These are phyloP conservation scores for Triglochin maritima DNA, from an alignment of 106 monocot species.

Conservation along the genomic window DNA sequence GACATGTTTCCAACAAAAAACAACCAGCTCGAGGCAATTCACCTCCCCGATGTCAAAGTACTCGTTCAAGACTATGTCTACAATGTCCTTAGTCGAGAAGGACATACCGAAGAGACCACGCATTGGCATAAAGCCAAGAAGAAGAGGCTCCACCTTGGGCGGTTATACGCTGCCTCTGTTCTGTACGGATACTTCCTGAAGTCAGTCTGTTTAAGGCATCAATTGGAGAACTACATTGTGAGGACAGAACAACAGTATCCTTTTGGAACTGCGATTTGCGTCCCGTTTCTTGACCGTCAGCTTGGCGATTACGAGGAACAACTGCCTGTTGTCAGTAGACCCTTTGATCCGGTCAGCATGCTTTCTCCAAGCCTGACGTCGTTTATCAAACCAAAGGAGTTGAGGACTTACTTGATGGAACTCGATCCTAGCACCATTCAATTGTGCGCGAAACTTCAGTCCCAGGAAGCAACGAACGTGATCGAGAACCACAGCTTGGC, in stretches of 20 bases:
- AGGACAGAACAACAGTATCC: constrained; percentile 14
- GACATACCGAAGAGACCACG: constrained; percentile 4
- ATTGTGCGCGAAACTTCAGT: constrained; percentile 48
- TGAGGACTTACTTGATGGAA: constrained; percentile 42
- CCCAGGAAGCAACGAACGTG: constrained; percentile 31
- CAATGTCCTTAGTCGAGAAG: constrained; percentile 26
- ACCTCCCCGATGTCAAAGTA: constrained; percentile 29
- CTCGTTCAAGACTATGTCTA: constrained; percentile 40
- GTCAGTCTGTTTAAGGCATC: constrained; percentile 33
- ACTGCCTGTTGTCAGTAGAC: constrained; percentile 14
- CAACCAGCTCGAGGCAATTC: constrained; percentile 35
- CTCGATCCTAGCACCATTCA: constrained; percentile 37
- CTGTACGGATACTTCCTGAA: constrained; percentile 59
- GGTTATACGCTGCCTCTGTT: constrained; percentile 51
- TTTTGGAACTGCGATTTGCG: constrained; percentile 7
- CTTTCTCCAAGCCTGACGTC: constrained; percentile 7
- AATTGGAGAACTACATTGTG: constrained; percentile 34
- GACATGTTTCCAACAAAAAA: constrained; percentile 40
- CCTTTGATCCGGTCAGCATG: constrained; percentile 10
- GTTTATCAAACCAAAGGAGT: constrained; percentile 14
- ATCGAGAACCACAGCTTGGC: constrained; percentile 59
- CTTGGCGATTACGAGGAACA: constrained; percentile 10
- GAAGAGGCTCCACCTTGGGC: constrained; percentile 40
- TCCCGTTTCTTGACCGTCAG: constrained; percentile 13
- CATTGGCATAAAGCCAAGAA: constrained; percentile 23